Evolutionary conservation across 495 filamentous ascomycete genomes (phyloP).

Genomic region (Hypoxylon subgilvum): DNA sequence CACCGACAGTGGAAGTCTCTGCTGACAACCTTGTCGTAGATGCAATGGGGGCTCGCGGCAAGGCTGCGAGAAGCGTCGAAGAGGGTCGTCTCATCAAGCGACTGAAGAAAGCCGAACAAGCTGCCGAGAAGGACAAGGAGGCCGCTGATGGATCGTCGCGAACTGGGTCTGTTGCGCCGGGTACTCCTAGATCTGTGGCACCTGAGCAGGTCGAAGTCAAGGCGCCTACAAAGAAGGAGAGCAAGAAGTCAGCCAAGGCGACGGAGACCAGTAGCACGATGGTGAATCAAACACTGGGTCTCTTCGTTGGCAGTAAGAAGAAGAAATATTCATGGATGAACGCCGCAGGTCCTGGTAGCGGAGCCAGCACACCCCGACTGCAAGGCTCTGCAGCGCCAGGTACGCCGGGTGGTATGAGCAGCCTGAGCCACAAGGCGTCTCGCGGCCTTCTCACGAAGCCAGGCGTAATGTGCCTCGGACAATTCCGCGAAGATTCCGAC

Average conservation of each 20-base stretch:
- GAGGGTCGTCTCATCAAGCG: conserved; percentile 57
- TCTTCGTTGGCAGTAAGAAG: conserved; percentile 60
- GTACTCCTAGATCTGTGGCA: conserved; percentile 56
- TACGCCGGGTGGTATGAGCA: conserved; percentile 22
- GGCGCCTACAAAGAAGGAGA: conserved; percentile 62
- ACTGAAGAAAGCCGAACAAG: conserved; percentile 47
- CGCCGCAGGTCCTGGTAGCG: conserved; percentile 48
- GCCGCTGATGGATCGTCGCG: conserved; percentile 44
- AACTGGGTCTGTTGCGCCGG: conserved; percentile 54
- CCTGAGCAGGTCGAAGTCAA: conserved; percentile 52
- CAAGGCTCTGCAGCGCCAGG: conserved; percentile 39
- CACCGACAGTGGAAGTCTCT: conserved; percentile 31
- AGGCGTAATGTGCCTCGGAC: conserved; percentile 55
- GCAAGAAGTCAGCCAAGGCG: conserved; percentile 61
- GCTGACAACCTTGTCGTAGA: conserved; percentile 45
- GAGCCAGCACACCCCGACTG: conserved; percentile 53
- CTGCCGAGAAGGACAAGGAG: conserved; percentile 46
- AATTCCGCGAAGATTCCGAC: conserved; percentile 66
- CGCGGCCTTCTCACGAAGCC: conserved; percentile 38
- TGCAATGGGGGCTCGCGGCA: conserved; percentile 45
- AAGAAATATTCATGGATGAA: conserved; percentile 69
- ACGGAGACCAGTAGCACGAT: conserved; percentile 61
- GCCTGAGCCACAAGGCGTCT: conserved; percentile 17
- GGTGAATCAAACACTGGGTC: conserved; percentile 61
- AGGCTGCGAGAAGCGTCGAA: conserved; percentile 53